Conservation (phyloP, 2,329 filamentous ascomycete species). For the Paecilomyces sp. region DNA sequence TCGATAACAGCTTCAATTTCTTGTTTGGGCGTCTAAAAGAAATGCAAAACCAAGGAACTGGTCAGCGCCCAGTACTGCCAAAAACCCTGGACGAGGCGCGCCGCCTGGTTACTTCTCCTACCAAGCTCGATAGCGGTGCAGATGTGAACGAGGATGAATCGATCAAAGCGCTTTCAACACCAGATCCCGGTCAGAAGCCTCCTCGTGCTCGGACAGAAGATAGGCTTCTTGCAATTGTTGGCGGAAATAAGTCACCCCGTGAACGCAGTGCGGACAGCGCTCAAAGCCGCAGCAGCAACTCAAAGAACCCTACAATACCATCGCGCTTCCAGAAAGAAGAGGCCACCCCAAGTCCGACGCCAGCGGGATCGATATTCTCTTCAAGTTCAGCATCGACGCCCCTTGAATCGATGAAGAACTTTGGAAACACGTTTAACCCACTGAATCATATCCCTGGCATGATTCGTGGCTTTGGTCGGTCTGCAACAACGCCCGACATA, state of each 20-base stretch:
- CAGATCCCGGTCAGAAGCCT: conserved; percentile 25
- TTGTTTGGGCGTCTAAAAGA: conserved; percentile 83
- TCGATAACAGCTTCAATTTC: conserved; percentile 91
- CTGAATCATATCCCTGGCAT: conserved; percentile 72
- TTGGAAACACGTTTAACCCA: conserved; percentile 75
- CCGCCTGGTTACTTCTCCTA: conserved; percentile 64
- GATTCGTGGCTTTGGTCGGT: conserved; percentile 65
- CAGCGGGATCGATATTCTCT: conserved; percentile 12
- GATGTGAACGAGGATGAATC: conserved; percentile 47
- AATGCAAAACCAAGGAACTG: conserved; percentile 40
- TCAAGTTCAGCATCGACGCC: conserved; percentile 43
- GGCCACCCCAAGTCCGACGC: conserved; percentile 11
- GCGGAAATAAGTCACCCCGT: conserved; percentile 55
- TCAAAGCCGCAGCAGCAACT: conserved; percentile 30
- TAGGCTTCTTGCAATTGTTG: conserved; percentile 63
- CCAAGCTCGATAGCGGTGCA: conserved; percentile 42
- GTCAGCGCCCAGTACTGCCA: conserved; percentile 53
- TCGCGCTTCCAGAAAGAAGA: conserved; percentile 10
- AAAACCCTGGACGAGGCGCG: conserved; percentile 90
- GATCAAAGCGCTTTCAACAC: conserved; percentile 33
- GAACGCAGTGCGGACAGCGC: conserved; percentile 71
- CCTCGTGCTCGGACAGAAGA: conserved; percentile 49
- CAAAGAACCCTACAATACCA: conserved; percentile 25
- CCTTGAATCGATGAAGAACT: conserved; percentile 73
- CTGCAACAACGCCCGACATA: conserved; percentile 3